Evolutionary conservation across 192 early-diverging fungal genomes (phyloP).

Genomic region (Backusella tarrabulga): DNA sequence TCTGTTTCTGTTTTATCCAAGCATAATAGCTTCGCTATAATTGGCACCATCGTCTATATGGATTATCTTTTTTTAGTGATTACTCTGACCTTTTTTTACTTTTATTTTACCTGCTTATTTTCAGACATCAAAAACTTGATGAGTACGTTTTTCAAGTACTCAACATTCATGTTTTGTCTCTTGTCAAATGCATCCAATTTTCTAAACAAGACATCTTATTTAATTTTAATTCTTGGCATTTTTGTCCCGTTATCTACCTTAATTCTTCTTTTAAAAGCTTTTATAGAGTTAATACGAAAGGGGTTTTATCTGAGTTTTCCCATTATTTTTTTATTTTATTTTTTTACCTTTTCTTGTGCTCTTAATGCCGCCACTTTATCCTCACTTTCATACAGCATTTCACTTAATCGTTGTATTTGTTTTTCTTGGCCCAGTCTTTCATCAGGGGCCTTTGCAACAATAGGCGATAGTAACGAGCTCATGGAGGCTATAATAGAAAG

Average conservation of each 20-base stretch:
- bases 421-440: slow-evolving; percentile 12
- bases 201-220: slow-evolving; percentile 36
- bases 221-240: not conserved
- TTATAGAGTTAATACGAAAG: not conserved
- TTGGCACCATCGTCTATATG: slow-evolving; percentile 34
- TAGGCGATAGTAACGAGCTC: slow-evolving; percentile 16
- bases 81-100: too few relatives aligned
- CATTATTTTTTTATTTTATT: too few relatives aligned
- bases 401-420: slow-evolving; percentile 51
- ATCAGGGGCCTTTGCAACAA: slow-evolving; percentile 1
- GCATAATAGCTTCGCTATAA: slow-evolving; percentile 31
- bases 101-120: slow-evolving; percentile 26
- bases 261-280: slow-evolving; percentile 29
- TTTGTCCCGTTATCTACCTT: slow-evolving; percentile 2
- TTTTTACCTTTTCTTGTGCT: slow-evolving; percentile 54
- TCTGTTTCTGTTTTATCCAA: slow-evolving; percentile 33
- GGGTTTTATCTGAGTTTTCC: not conserved
- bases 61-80: too few relatives aligned
- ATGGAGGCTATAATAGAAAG: slow-evolving; percentile 13
- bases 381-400: slow-evolving; percentile 60
- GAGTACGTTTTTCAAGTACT: slow-evolving; percentile 72
- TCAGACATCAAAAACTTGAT: slow-evolving; percentile 61
- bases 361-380: slow-evolving; percentile 38
- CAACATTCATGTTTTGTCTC: slow-evolving; percentile 61
- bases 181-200: slow-evolving; percentile 59